Base-by-base conservation (phyloP, 495 filamentous ascomycete species). In the Hypoxylon crocopeplum region DNA sequence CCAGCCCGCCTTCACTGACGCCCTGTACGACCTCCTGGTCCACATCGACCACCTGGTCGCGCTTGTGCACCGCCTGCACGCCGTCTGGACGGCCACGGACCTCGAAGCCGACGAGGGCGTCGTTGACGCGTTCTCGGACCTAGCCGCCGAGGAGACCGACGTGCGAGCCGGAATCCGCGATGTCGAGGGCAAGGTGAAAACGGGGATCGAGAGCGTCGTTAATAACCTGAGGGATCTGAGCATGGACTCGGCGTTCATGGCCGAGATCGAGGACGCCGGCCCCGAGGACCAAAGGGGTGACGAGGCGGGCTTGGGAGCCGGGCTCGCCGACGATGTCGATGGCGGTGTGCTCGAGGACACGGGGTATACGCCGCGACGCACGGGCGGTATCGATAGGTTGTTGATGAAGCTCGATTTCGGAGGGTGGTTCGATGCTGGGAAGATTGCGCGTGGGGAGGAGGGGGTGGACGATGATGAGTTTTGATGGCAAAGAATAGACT, bases 331-430 rank as follows among this genome's bases (percentile, higher is more conserved):
- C 5, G 50, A 45, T 1, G 44, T 19, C 5, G 48, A 36, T 62
- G 49, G 44, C 39, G 58, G 59, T 46, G 65, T 72, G n/a, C n/a
- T n/a, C 40, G 71, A 78, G 62, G 69, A 50, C 55, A 69, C 72
- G 4, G 78, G 59, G 32, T 91, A 86, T 69, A 78, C 82, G 46
- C 86, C 88, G 5, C 78, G 82, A 48, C 84, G 85, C 37, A 80
- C 86, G 3, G 87, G 86, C 2, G 88, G 90, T 6, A 84, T 94
- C 17, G 89, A 93, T 75, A 77, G 89, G 46, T 75, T 96, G 68
- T 68, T 96, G 37, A 92, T 95, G 89, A 93, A 93, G 69, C 74
- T 96, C 52, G 91, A 94, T 75, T 91, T 90, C 57, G 77, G 76
- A 1, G 72, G 70, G 7, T 79, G 77, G 77, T 76, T 78, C 54